Conservation (phyloP, 768 basidiomycete species). For the Podaxis sp. region DNA sequence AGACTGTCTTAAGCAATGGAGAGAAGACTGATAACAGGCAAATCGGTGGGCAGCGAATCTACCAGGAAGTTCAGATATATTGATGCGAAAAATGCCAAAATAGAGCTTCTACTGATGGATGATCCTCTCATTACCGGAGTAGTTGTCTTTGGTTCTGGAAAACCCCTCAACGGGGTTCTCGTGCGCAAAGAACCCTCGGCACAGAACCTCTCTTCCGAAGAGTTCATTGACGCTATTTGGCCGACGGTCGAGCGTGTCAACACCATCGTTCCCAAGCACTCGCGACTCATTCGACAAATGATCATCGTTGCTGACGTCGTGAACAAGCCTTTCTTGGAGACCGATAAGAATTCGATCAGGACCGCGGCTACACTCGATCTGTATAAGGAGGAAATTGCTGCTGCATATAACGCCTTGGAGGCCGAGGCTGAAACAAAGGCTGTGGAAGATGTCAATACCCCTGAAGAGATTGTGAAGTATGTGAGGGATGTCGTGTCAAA, state of each 20-base stretch:
- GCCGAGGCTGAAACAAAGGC: slow-evolving; percentile 5
- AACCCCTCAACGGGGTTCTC: slow-evolving; percentile 24
- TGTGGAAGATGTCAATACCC: slow-evolving; percentile 1
- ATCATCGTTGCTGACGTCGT: slow-evolving; percentile 21
- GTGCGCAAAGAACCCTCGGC: slow-evolving; percentile 15
- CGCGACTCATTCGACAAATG: slow-evolving; percentile 25
- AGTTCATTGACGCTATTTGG: slow-evolving; percentile 22
- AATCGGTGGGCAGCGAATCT: slow-evolving; percentile 19
- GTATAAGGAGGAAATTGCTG: slow-evolving; percentile 28
- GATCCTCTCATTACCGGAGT: slow-evolving; percentile 22
- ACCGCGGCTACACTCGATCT: slow-evolving; percentile 19
- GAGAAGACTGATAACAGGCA: slow-evolving; percentile 30
- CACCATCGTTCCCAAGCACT: slow-evolving; percentile 25
- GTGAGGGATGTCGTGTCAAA: slow-evolving; percentile 4
- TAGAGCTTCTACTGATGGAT: slow-evolving; percentile 22
- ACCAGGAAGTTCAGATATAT: neutral
- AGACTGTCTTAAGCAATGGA: slow-evolving; percentile 31
- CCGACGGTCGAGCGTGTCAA: slow-evolving; percentile 26
- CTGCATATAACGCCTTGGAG: slow-evolving; percentile 21
- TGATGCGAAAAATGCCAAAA: neutral
- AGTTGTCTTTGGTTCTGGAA: slow-evolving; percentile 25
- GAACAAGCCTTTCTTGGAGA: slow-evolving; percentile 23
- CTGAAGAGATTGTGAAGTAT: slow-evolving; percentile 12
- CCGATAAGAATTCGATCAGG: slow-evolving; percentile 26
- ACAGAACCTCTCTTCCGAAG: neutral